phyloP scores from a whole-genome alignment of 164 flowering plant genomes.

The Vitis amurensis region DNA sequence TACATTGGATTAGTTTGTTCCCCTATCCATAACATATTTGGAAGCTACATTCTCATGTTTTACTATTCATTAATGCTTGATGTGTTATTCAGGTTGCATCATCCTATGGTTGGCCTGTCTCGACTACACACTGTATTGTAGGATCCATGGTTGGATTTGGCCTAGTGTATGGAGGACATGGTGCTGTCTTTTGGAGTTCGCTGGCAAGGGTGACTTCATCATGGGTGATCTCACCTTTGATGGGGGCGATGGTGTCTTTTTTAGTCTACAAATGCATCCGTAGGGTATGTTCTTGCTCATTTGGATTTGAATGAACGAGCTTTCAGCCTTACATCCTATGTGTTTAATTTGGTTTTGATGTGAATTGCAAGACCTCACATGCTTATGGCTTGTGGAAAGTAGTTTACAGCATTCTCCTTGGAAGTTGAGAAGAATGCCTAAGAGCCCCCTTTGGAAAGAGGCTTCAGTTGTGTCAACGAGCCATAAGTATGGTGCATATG shows the following conservation, averaged over 20 bases:
- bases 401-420: background rate
- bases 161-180: slow-evolving; percentile 81
- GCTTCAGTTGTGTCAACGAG: background rate
- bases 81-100: slow-evolving; percentile 74
- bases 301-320: background rate
- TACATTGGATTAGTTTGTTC: background rate
- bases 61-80: background rate
- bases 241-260: slow-evolving; percentile 89
- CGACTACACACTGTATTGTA: slow-evolving; percentile 98
- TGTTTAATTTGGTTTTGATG: background rate
- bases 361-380: background rate
- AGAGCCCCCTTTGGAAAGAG: background rate
- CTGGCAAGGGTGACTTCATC: slow-evolving; percentile 88
- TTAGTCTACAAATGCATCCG: slow-evolving; percentile 98
- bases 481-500: background rate
- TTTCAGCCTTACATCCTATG: background rate
- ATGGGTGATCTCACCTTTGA: slow-evolving; percentile 89
- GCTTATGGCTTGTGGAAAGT: background rate
- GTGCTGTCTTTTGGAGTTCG: slow-evolving; percentile 98
- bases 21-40: background rate
- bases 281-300: slow-evolving; percentile 59
- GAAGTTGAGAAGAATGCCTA: too few species aligned
- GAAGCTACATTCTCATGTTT: background rate
- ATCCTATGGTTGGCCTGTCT: slow-evolving; percentile 95
- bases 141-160: slow-evolving; percentile 99